phyloP scores from a whole-genome alignment of 1,284 basidiomycete genomes.

The Wallemia mellicola region DNA sequence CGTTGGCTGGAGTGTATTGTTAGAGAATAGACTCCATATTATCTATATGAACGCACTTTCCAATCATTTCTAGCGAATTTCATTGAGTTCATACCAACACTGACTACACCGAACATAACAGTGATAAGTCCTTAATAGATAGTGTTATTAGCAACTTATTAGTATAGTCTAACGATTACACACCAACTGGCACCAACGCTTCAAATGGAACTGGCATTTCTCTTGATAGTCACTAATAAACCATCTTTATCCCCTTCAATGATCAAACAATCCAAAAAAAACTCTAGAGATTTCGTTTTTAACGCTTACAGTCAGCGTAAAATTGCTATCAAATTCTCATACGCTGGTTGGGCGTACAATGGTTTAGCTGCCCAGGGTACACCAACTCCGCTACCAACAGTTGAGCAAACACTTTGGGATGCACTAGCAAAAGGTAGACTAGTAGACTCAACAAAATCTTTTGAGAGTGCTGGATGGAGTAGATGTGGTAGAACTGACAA shows the following conservation, averaged over 20 bases:
- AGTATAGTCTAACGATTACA: not conserved
- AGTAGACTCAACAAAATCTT: slow-evolving; percentile 37
- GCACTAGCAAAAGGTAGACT: slow-evolving; percentile 46
- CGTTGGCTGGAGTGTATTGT: slow-evolving; percentile 7
- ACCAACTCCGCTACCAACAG: slow-evolving; percentile 46
- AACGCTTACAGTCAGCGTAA: slow-evolving; percentile 42
- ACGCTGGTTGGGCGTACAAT: slow-evolving; percentile 70
- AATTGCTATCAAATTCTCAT: slow-evolving; percentile 71
- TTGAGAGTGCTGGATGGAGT: slow-evolving; percentile 66
- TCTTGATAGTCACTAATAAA: no score
- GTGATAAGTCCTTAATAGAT: slow-evolving; percentile 9
- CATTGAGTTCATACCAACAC: slow-evolving; percentile 12
- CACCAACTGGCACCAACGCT: slow-evolving; percentile 13
- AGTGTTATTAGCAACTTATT: not conserved
- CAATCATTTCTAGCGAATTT: slow-evolving; percentile 12
- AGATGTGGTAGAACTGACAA: slow-evolving; percentile 79
- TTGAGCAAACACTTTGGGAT: slow-evolving; percentile 60
- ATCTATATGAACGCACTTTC: slow-evolving; percentile 9
- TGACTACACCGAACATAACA: slow-evolving; percentile 14
- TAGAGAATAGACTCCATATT: not conserved
- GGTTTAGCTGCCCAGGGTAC: slow-evolving; percentile 53
- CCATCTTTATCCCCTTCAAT: no score
- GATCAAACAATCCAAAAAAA: slow-evolving; percentile 5
- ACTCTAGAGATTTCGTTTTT: slow-evolving; percentile 25
- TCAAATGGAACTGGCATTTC: slow-evolving; percentile 15